These are phyloP conservation scores for Coffea humblotiana DNA, from an alignment of 305 asterid genomes.

Conservation along the genomic window DNA sequence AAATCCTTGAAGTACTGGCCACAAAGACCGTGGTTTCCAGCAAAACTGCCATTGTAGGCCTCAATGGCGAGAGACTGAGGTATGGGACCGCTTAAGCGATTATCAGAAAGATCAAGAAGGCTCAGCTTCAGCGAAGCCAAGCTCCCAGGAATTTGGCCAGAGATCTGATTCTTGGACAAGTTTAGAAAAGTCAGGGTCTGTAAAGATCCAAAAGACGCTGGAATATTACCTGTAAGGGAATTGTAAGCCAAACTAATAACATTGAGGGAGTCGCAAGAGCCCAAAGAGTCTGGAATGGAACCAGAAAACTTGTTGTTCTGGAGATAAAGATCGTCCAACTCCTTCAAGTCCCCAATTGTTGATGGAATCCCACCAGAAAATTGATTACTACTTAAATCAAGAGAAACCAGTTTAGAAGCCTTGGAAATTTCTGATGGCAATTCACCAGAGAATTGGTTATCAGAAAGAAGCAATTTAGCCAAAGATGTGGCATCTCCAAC, in stretches of 20 bases:
- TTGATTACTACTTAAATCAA: constrained; percentile 57
- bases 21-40: constrained; percentile 71
- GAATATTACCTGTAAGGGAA: constrained; percentile 59
- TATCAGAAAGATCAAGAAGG: constrained; percentile 73
- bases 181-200: constrained; percentile 66
- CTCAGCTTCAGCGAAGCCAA: constrained; percentile 64
- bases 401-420: constrained; percentile 41
- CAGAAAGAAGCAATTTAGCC: constrained; percentile 45
- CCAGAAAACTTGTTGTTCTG: constrained; percentile 65
- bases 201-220: constrained; percentile 54
- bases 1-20: constrained; percentile 50
- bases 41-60: constrained; percentile 70
- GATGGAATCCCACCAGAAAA: constrained; percentile 66
- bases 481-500: constrained; percentile 64
- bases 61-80: constrained; percentile 61
- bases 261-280: constrained; percentile 57
- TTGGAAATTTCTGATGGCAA: constrained; percentile 55
- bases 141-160: constrained; percentile 66
- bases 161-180: constrained; percentile 63
- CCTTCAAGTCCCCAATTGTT: constrained; percentile 55
- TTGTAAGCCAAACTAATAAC: constrained; percentile 64
- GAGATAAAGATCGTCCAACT: constrained; percentile 48
- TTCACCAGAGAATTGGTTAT: constrained; percentile 61
- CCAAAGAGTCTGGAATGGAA: constrained; percentile 63
- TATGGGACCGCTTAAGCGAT: constrained; percentile 64